A percentile compares a stretch with the other conserved stretches of the same genome.
phyloP scores from a whole-genome alignment of 805 yeast species.

The Torulaspora gathmanii region DNA sequence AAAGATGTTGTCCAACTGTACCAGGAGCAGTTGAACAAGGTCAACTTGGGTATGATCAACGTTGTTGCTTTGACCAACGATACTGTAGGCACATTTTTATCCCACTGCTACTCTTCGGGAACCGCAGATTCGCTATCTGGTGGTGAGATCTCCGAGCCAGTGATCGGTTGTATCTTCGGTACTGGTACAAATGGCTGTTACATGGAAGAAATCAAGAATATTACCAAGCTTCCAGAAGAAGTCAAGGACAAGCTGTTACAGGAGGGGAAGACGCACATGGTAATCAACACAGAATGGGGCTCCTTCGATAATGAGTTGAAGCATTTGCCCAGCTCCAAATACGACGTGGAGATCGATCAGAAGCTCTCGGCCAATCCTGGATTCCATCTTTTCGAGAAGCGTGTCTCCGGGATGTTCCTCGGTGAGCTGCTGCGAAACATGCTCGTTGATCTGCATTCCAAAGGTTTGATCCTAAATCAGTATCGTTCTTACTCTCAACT shows the following conservation, averaged over 20 bases:
- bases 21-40: conserved; percentile 61
- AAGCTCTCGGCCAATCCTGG: conserved; percentile 73
- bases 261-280: conserved; percentile 63
- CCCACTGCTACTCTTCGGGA: conserved; percentile 73
- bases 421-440: conserved; percentile 83
- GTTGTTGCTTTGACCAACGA: conserved; percentile 92
- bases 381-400: conserved; percentile 86
- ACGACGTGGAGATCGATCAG: conserved; percentile 66
- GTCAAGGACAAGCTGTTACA: conserved; percentile 36
- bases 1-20: conserved; percentile 71
- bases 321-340: conserved; percentile 71
- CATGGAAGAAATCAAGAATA: conserved; percentile 66
- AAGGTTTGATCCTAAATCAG: conserved; percentile 55
- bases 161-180: conserved; percentile 89
- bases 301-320: conserved; percentile 83
- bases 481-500: conserved; percentile 40
- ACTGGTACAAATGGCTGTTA: conserved; percentile 98
- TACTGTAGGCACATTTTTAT: conserved; percentile 88
- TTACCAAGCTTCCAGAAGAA: conserved; percentile 63
- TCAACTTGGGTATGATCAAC: conserved; percentile 52
- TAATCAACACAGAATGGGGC: conserved; percentile 96
- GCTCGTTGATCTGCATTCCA: conserved; percentile 60
- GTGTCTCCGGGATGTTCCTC: conserved; percentile 86
- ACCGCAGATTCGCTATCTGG: conserved; percentile 41
- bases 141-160: conserved; percentile 65